Evolutionary conservation across 345 rosid species (phyloP), one percentile per base, ranked within the genome.

Genomic region (Leavenworthia alabamica): DNA sequence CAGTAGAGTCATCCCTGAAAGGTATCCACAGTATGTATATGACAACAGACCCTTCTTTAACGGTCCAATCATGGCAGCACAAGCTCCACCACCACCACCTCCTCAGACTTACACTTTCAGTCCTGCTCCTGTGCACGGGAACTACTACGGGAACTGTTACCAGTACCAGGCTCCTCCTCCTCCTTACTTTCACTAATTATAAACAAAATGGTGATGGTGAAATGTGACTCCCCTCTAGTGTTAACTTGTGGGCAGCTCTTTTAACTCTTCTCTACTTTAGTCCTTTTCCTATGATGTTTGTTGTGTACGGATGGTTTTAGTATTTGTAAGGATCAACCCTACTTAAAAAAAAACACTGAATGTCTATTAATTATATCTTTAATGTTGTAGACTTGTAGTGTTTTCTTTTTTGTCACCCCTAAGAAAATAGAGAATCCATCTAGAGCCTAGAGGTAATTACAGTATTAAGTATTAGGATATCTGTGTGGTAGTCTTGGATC

Each of bases 61-160:
- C 68, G 70, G 60, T 26, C 71, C 75, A 14, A 53, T 80, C 2
- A 82, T 76, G 68, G 89, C 80, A 7, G 67, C 86, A 13, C 91
- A 82, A 64, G 80, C 77, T 69, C 98, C 75, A 40, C 84, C 82
- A 2, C 71, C 83, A 2, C 71, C 86, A 0, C 78, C 77, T 53
- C 85, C 83, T n/a, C 72, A 84, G 49, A 62, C 88, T 8, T 86
- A 85, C 85, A 82, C 79, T 71, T 80, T 89, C 63, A 51, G 83
- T 35, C 96, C 85, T 8, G 79, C 75, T 50, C 83, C 81, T 17
- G 78, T 73, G 35, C 97, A 85, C 37, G 89, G 96, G 29, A 89
- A 82, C 94, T 93, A 80, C 82, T 93, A 85, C 4, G 94, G 90
- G 60, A 93, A 87, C 49, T 86, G 89, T 81, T 89, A 86, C 76